Conservation (phyloP, 108 stramenopile species). For the Nannochloropsis granulata region DNA sequence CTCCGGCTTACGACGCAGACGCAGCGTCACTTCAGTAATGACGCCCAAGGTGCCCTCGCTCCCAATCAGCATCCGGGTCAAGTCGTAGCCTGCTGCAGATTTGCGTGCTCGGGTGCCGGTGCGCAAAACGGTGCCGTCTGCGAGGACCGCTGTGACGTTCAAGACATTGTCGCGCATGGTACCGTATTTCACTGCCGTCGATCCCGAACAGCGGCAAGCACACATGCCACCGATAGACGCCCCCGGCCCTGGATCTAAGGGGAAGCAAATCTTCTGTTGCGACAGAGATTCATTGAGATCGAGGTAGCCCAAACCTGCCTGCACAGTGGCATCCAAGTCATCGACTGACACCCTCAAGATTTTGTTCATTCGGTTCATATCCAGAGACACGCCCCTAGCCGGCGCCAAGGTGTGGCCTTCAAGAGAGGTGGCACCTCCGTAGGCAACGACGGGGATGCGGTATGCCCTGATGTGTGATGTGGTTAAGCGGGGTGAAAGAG, state of each 20-base stretch:
- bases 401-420: slow-evolving; percentile 62
- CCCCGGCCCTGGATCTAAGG: slow-evolving; percentile 76
- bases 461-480: background rate
- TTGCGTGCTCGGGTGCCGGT: slow-evolving; percentile 27
- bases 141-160: slow-evolving; percentile 56
- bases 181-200: slow-evolving; percentile 82
- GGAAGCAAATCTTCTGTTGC: slow-evolving; percentile 68
- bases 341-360: slow-evolving; percentile 20
- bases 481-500: background rate
- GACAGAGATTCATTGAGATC: slow-evolving; percentile 29
- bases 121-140: slow-evolving; percentile 46
- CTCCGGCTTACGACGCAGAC: slow-evolving; percentile 12
- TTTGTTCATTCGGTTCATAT: slow-evolving; percentile 32
- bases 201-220: slow-evolving; percentile 71
- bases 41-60: slow-evolving; percentile 59
- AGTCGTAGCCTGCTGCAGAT: slow-evolving; percentile 62
- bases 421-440: slow-evolving; percentile 74
- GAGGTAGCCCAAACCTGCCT: slow-evolving; percentile 34
- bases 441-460: slow-evolving; percentile 66
- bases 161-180: slow-evolving; percentile 84
- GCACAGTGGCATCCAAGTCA: slow-evolving; percentile 43
- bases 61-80: slow-evolving; percentile 60
- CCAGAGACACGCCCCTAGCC: slow-evolving; percentile 29
- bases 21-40: slow-evolving; percentile 70
- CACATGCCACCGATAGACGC: slow-evolving; percentile 81